A percentile compares a stretch with the other conserved stretches of the same genome.
phyloP scores from a whole-genome alignment of 805 yeast genomes.

The Kodamaea leandrae region DNA sequence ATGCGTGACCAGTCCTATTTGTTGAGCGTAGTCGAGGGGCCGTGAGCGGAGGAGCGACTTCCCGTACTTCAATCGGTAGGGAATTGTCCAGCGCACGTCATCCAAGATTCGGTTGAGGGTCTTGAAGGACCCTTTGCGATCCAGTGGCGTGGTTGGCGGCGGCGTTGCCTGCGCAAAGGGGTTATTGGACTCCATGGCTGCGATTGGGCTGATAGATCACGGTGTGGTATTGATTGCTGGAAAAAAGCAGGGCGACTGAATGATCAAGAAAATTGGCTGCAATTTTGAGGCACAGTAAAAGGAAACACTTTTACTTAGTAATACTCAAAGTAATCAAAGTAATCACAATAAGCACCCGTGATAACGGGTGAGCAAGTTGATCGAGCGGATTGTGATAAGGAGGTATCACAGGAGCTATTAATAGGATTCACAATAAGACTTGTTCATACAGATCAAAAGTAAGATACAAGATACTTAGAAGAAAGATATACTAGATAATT shows the following conservation, averaged over 20 bases:
- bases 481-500: too few species aligned
- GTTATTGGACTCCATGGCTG: neutral
- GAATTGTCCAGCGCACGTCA: conserved; percentile 43
- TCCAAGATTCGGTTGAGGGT: conserved; percentile 67
- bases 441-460: too few species aligned
- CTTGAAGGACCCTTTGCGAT: conserved; percentile 38
- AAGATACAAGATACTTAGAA: too few species aligned
- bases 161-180: neutral
- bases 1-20: conserved; percentile 16
- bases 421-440: too few species aligned
- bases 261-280: neutral
- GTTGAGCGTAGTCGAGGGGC: conserved; percentile 38
- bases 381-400: too few species aligned
- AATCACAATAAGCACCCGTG: too few species aligned
- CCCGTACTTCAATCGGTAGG: conserved; percentile 11
- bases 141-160: neutral
- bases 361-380: too few species aligned
- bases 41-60: conserved; percentile 25
- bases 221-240: conserved; percentile 1
- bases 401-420: too few species aligned
- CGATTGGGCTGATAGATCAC: too few species aligned
- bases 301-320: too few species aligned
- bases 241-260: neutral
- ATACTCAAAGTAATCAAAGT: too few species aligned
- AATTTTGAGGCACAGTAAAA: neutral